Percentiles rank a stretch among this genome's conserved stretches.
phyloP scores from a whole-genome alignment of 306 rosid genomes.

The Luffa acutangula region DNA sequence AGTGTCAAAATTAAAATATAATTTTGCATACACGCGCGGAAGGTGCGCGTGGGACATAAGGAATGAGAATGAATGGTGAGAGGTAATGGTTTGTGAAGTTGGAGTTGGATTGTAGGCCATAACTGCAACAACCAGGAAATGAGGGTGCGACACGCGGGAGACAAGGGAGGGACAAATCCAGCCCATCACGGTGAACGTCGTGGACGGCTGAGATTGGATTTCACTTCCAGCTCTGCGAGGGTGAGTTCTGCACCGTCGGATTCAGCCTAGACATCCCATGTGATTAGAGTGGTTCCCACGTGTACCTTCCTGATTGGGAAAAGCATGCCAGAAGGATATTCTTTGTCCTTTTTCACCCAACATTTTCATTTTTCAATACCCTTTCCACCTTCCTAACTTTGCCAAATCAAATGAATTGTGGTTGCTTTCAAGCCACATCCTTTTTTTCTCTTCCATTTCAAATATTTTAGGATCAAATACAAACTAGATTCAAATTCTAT shows the following conservation, averaged over 20 bases:
- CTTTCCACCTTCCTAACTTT: background rate
- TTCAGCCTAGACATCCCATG: background rate
- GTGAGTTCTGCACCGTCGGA: background rate
- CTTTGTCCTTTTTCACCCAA: background rate
- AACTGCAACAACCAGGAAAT: background rate
- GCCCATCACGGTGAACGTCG: background rate
- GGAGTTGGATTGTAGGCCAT: background rate
- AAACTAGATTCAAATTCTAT: too few relatives aligned
- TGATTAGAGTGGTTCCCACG: background rate
- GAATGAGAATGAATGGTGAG: background rate
- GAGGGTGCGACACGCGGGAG: background rate
- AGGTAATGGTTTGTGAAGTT: background rate
- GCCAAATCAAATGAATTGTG: background rate
- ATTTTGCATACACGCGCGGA: background rate
- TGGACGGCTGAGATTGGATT: background rate
- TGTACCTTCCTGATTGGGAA: background rate
- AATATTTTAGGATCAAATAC: too few relatives aligned
- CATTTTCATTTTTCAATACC: too few relatives aligned
- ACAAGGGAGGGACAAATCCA: background rate
- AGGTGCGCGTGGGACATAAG: background rate
- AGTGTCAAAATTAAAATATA: too few relatives aligned
- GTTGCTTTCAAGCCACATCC: background rate
- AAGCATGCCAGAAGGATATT: background rate
- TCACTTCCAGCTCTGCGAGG: too few relatives aligned
- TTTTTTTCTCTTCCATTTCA: too few relatives aligned